A percentile compares a stretch with the other conserved stretches of the same genome.
Conservation (phyloP, 129 eudicot species). For the Centella asiatica region DNA sequence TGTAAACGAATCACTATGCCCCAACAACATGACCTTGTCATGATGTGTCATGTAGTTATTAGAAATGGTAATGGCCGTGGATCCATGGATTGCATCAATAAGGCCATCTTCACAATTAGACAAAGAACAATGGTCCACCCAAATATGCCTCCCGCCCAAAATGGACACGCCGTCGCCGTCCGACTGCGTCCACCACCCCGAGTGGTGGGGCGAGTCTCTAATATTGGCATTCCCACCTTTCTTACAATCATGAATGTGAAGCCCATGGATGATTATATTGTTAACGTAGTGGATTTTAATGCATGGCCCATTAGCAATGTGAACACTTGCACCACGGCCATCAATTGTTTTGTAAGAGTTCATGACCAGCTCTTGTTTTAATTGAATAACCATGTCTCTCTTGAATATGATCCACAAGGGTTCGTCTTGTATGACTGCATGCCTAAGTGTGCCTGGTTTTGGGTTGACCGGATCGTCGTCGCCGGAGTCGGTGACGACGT, state of each 20-base stretch:
- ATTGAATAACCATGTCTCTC: constrained; percentile 69
- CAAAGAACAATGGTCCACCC: constrained; percentile 89
- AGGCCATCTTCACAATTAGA: constrained; percentile 75
- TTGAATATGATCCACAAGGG: constrained; percentile 79
- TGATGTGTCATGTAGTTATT: constrained; percentile 87
- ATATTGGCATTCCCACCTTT: constrained; percentile 56
- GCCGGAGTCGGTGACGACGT: constrained; percentile 65
- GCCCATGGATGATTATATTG: constrained; percentile 78
- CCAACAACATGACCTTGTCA: constrained; percentile 85
- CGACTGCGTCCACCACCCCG: constrained; percentile 71
- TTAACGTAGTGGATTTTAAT: constrained; percentile 62
- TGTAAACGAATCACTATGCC: constrained; percentile 61
- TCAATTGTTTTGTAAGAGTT: constrained; percentile 81
- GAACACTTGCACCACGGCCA: constrained; percentile 89
- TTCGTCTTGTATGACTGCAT: constrained; percentile 75
- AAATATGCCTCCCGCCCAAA: constrained; percentile 38
- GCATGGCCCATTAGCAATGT: constrained; percentile 84
- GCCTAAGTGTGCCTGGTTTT: constrained; percentile 66
- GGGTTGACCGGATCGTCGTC: constrained; percentile 71
- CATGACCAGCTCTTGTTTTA: constrained; percentile 62
- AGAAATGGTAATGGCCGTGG: constrained; percentile 76
- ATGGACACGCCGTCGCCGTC: constrained; percentile 81
- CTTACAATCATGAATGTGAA: constrained; percentile 72
- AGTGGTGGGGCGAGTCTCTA: constrained; percentile 57
- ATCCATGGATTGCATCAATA: constrained; percentile 79